These are phyloP conservation scores for Wallacemonas rigidus DNA, from an alignment of 208 protist species.

Conservation along the genomic window DNA sequence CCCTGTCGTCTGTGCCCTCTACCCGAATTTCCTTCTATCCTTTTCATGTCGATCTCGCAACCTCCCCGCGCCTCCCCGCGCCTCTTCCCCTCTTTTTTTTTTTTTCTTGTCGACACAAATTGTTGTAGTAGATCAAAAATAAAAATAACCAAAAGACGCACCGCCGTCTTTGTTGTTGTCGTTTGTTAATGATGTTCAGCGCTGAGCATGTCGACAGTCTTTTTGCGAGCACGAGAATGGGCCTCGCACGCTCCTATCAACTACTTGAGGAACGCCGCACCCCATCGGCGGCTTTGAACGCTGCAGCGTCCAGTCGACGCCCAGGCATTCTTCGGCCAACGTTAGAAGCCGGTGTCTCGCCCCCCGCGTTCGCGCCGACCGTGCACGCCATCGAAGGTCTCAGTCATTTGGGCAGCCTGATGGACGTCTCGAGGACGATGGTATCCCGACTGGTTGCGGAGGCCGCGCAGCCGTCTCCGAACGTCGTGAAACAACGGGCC, in stretches of 20 bases:
- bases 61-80: too few species aligned
- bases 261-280: slow-evolving; percentile 50
- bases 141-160: not conserved
- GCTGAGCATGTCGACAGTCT: slow-evolving; percentile 50
- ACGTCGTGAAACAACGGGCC: slow-evolving; percentile 38
- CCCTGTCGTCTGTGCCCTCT: too few species aligned
- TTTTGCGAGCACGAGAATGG: slow-evolving; percentile 36
- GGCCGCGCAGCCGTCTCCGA: slow-evolving; percentile 29
- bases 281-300: not conserved
- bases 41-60: too few species aligned
- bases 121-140: too few species aligned
- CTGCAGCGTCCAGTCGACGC: not conserved
- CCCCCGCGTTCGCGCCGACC: not conserved
- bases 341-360: not conserved
- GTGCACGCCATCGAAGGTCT: slow-evolving; percentile 14
- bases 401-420: slow-evolving; percentile 39
- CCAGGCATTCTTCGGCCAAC: not conserved
- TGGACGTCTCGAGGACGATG: slow-evolving; percentile 49
- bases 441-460: slow-evolving; percentile 32
- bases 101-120: too few species aligned
- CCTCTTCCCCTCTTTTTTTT: too few species aligned
- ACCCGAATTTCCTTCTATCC: too few species aligned
- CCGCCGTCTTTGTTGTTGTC: slow-evolving; percentile 13
- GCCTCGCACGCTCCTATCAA: slow-evolving; percentile 51
- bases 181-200: slow-evolving; percentile 43